phyloP scores from a whole-genome alignment of 345 rosid species.

The Streptanthus diversifolius region DNA sequence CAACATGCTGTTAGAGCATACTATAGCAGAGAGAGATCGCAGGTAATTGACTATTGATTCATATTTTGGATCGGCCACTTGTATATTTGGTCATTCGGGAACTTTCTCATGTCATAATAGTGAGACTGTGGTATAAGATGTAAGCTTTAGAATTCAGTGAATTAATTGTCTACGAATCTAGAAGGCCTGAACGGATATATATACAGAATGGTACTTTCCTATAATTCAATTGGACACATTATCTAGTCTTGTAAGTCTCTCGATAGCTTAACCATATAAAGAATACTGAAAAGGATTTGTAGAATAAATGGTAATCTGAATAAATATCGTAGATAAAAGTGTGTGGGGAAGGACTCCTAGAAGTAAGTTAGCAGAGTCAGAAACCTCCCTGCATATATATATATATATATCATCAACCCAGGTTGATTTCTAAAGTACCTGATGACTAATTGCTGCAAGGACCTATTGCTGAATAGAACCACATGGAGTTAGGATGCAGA shows the following conservation, averaged over 20 bases:
- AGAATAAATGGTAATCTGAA: not conserved
- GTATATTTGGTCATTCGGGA: not conserved
- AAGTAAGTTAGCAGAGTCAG: not conserved
- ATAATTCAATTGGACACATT: not conserved
- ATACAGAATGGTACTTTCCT: not conserved
- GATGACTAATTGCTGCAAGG: not conserved
- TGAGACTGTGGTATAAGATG: not conserved
- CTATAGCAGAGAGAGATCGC: constrained; percentile 94
- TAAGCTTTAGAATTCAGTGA: constrained; percentile 9
- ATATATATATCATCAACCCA: constrained; percentile 2
- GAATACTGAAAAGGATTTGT: not conserved
- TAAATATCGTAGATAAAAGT: not conserved
- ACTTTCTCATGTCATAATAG: not conserved
- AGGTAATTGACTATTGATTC: constrained; percentile 49
- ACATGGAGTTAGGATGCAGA: constrained; percentile 12
- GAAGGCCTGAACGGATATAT: not conserved
- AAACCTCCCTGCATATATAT: not conserved
- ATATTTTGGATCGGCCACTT: not conserved
- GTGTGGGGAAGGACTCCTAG: constrained; percentile 10
- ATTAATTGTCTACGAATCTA: not conserved
- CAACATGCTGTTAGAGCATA: constrained; percentile 79
- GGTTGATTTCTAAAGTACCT: not conserved
- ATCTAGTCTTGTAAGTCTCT: not conserved
- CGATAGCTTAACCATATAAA: not conserved
- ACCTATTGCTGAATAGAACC: not conserved